Base-by-base conservation (phyloP, 129 eudicot species). In the Lonicera japonica region DNA sequence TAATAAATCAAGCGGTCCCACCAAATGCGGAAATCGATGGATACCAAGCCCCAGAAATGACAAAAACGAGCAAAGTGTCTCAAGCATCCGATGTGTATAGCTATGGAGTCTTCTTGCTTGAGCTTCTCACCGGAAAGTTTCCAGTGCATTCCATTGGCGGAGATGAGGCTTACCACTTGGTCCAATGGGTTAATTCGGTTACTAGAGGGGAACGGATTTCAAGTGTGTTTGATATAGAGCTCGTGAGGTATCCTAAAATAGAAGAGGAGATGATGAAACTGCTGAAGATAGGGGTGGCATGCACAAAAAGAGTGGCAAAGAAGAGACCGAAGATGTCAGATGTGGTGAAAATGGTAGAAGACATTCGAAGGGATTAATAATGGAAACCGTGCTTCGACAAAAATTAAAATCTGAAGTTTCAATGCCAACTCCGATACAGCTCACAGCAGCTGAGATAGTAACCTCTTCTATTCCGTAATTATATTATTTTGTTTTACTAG, bases 171-270 rank as follows among this genome's bases (percentile, higher is more conserved):
- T n/a, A 75, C 65, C n/a, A n/a, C n/a, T n/a, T n/a, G n/a, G n/a
- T n/a, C n/a, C n/a, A n/a, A n/a, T n/a, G n/a, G n/a, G n/a, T 87
- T 20, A 54, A 82, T 29, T 92, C 96, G 6, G 98, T 87, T 52
- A 95, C 87, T 16, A 72, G 90, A 51, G 98, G 87, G 69, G 98
- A 92, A 63, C 87, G 96, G 98, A 87, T 95, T 0, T 88, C 96
- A 19, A 95, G 87, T 75, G 98, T 92, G 51, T 92, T 92, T 69
- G 98, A 92, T 24, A 72, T 87, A 24, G 90, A 80, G 70, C 72
- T 87, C 1, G 23, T 92, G 76, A 84, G 74, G 84, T 84, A 70
- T 53, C 95, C 96, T 2, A 80, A 92, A 36, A 80, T 87, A 24
- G 98, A 92, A 68, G 96, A 87, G 69, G 98, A 87, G 65, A 78